Conservation (phyloP, 2,329 filamentous ascomycete genomes). For the Clathrospora elynae region DNA sequence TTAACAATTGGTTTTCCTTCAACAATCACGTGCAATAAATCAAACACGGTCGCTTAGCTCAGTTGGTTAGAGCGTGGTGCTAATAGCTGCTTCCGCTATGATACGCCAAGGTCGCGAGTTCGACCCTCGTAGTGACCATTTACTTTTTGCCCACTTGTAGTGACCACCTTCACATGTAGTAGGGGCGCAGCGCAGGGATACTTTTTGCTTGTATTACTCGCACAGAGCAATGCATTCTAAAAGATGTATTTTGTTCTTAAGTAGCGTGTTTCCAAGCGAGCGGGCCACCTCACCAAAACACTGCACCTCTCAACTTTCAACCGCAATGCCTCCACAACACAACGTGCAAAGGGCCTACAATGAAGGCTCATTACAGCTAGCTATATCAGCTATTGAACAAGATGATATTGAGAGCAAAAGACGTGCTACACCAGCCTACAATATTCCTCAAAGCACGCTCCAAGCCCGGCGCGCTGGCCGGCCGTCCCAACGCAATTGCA, state of each 20-base stretch:
- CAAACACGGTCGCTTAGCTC: constrained; percentile 26
- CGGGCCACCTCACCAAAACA: not conserved
- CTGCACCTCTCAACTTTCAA: not conserved
- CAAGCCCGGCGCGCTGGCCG: constrained; percentile 1
- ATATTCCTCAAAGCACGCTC: constrained; percentile 3
- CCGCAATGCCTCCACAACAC: constrained; percentile 7
- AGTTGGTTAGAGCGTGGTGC: constrained; percentile 32
- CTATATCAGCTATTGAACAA: constrained; percentile 1
- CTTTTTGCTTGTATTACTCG: too few relatives aligned
- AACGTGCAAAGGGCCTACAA: constrained; percentile 3
- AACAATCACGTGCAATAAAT: too few relatives aligned
- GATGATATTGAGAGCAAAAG: constrained; percentile 3
- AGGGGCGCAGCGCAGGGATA: too few relatives aligned
- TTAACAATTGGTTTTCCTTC: not conserved
- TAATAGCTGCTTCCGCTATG: constrained; percentile 19
- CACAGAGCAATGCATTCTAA: too few relatives aligned
- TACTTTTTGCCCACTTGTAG: constrained; percentile 4
- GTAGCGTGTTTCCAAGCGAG: too few relatives aligned
- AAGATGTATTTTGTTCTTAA: too few relatives aligned
- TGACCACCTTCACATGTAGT: too few relatives aligned
- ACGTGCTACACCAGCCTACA: constrained; percentile 5
- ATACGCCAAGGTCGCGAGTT: too few relatives aligned
- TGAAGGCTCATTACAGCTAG: constrained; percentile 7
- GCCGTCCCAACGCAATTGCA: not conserved
- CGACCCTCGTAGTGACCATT: constrained; percentile 29